A percentile compares a stretch with the other conserved stretches of the same genome.
Conservation (phyloP, 139 green algal genomes). For the Ettlia oleoabundans region DNA sequence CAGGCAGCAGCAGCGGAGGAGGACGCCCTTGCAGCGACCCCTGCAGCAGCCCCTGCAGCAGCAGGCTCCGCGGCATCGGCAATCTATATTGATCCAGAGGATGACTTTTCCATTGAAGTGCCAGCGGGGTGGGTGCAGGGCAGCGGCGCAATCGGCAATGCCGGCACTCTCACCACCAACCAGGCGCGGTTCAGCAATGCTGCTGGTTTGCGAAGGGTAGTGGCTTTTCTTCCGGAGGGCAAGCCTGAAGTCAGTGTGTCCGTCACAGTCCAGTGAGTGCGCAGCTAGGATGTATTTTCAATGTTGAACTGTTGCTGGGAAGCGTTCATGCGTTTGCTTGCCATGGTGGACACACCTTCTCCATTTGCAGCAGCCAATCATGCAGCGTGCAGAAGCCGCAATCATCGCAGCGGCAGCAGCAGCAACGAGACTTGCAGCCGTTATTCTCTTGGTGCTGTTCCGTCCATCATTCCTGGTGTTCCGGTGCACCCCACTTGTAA, state of each 20-base stretch:
- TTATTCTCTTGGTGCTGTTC: background rate
- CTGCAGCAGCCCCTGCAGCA: background rate
- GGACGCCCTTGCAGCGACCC: background rate
- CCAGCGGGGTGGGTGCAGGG: conserved; percentile 28
- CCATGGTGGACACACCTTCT: no score
- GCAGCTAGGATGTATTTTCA: background rate
- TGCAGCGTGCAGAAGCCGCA: no score
- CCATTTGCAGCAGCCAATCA: no score
- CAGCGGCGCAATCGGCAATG: conserved; percentile 2
- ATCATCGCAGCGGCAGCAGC: no score
- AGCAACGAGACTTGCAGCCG: background rate
- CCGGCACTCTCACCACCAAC: conserved; percentile 4
- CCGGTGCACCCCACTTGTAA: background rate
- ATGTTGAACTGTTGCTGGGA: no score
- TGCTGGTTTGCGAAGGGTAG: conserved; percentile 39
- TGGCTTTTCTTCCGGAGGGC: conserved; percentile 32
- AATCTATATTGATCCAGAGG: background rate
- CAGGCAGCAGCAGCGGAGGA: background rate
- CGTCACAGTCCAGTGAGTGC: conserved; percentile 25
- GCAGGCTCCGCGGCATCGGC: background rate
- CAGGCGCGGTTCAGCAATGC: conserved; percentile 41
- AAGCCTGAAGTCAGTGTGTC: conserved; percentile 32
- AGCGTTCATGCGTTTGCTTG: no score
- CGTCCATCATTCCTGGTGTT: background rate
- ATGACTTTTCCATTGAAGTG: conserved; percentile 19